Base-by-base conservation (phyloP, 2,329 filamentous ascomycete genomes). In the Hysterium pulicare region DNA sequence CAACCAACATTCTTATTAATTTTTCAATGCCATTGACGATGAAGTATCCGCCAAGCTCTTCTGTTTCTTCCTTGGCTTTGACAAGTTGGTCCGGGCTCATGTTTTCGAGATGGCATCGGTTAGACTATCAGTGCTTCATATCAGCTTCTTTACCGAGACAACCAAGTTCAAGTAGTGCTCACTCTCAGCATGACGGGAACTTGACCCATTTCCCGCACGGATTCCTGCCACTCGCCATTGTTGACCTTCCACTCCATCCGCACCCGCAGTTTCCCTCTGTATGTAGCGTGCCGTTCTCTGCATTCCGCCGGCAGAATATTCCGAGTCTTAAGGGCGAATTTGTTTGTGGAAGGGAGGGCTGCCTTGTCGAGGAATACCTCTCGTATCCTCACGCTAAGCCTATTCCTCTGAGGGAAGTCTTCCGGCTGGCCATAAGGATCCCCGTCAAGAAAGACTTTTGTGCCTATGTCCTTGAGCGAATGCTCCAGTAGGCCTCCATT, bases 1-100 rank as follows among this genome's bases (percentile, higher is more conserved):
- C 81, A 50, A 95, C 84, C 49, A 98, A 77, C 74, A 97, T 83
- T 62, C 93, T 88, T 57, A 97, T 90, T 44, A 97, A 81, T 73
- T 96, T 97, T 68, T 98, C 93, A 60, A 90, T 95, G 51, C 93
- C 93, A 66, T 98, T 98, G 59, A 98, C 87, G 58, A 98, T 83
- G 62, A 97, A 98, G 68, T 97, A 98, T 33, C 93, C 93, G 28
- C 93, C 93, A 23, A 97, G 71, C 68, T 98, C 93, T 68, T 98
- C 93, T 0, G 90, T 87, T 68, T 98, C 93, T 70, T 98, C 93
- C 65, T 96, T 95, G 47, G 82, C 82, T 50, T 86, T 77, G 22
- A 97, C 89, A 13, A 98, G 77, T 58, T 86, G 77, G 9, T 84
- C 84, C 0, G 93, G 93, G 5, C 88, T 84, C 57, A 90, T 84